Evolutionary conservation across 1,139 yeast genomes (phyloP).

Genomic region (Pichia cactophila): DNA sequence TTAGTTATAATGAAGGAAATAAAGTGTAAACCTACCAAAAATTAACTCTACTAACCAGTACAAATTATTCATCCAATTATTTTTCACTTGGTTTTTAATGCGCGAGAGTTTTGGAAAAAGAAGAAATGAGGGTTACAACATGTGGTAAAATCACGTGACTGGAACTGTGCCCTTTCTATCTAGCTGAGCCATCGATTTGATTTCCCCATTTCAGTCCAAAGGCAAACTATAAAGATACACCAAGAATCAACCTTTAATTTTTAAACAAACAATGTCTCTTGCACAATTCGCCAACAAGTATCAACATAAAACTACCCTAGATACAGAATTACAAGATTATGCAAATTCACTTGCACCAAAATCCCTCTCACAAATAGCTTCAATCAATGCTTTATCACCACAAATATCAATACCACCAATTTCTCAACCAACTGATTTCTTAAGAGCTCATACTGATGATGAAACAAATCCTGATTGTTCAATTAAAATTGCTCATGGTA

Average conservation of each 20-base stretch:
- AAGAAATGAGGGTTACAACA: background rate
- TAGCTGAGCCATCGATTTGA: background rate
- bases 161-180: background rate
- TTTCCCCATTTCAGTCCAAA: background rate
- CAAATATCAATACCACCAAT: slow-evolving; percentile 73
- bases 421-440: slow-evolving; percentile 85
- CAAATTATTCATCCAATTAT: too few relatives aligned
- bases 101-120: too few relatives aligned
- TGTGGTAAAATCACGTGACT: background rate
- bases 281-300: slow-evolving; percentile 35
- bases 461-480: slow-evolving; percentile 86
- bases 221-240: background rate
- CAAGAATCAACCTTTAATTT: too few relatives aligned
- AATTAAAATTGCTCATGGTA: slow-evolving; percentile 96
- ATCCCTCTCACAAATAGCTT: slow-evolving; percentile 4
- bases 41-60: too few relatives aligned
- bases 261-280: slow-evolving; percentile 24
- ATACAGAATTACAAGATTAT: background rate
- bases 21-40: too few relatives aligned
- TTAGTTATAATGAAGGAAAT: too few relatives aligned
- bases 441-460: slow-evolving; percentile 97
- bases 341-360: background rate
- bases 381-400: slow-evolving; percentile 46
- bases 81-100: too few relatives aligned
- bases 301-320: slow-evolving; percentile 16